These are phyloP conservation scores for Triticum urartu DNA, from an alignment of 176 grass and related monocot genomes.

Conservation along the genomic window DNA sequence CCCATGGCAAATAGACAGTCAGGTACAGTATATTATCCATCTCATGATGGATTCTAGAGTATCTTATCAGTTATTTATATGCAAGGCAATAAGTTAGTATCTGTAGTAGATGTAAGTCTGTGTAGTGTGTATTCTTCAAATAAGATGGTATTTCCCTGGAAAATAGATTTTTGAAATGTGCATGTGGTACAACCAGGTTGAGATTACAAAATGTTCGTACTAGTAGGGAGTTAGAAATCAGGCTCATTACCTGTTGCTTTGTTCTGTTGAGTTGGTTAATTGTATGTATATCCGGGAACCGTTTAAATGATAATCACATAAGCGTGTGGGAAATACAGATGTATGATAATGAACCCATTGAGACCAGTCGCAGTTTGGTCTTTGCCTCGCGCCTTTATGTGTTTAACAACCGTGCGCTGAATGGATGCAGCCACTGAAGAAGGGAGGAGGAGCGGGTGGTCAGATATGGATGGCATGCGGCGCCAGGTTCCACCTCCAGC, in stretches of 20 bases:
- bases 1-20: slow-evolving; percentile 60
- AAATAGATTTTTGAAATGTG: background rate
- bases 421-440: slow-evolving; percentile 64
- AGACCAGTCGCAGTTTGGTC: background rate
- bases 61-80: background rate
- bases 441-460: slow-evolving; percentile 67
- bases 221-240: background rate
- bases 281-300: background rate
- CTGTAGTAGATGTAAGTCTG: background rate
- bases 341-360: background rate
- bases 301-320: background rate
- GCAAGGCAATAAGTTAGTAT: background rate
- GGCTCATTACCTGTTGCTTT: background rate
- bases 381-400: background rate
- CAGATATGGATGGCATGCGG: slow-evolving; percentile 57
- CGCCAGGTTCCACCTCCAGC: slow-evolving; percentile 52
- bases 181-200: background rate
- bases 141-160: background rate
- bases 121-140: background rate
- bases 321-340: background rate
- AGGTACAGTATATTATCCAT: slow-evolving; percentile 43
- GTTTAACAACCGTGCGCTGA: background rate
- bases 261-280: background rate
- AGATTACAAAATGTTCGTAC: background rate
- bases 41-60: background rate